These are phyloP conservation scores for Gracilaria caudata DNA, from an alignment of 23 red algal species.

Conservation along the genomic window DNA sequence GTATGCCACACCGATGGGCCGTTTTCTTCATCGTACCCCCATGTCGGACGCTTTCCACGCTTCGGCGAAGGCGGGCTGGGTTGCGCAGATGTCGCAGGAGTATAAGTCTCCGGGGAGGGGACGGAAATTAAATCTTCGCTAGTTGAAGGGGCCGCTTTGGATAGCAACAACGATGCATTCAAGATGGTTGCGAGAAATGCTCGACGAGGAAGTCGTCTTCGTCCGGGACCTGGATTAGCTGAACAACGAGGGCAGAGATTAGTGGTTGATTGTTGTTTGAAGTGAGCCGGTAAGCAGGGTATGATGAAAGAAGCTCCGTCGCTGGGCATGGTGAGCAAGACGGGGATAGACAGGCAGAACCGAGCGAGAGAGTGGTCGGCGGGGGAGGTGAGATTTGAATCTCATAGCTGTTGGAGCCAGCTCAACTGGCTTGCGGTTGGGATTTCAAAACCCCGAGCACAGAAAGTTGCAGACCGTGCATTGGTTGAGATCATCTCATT, in stretches of 20 bases:
- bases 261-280: neutral
- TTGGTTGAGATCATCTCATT: no score
- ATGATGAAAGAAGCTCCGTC: slow-evolving; percentile 12
- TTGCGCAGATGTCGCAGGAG: neutral
- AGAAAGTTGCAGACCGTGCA: no score
- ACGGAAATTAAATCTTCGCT: neutral
- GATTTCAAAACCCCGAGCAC: no score
- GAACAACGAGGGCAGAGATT: slow-evolving; percentile 16
- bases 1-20: slow-evolving; percentile 48
- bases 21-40: slow-evolving; percentile 40
- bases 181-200: slow-evolving; percentile 14
- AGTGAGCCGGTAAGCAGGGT: neutral
- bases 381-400: neutral
- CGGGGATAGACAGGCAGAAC: neutral
- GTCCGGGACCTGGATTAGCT: neutral
- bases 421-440: no score
- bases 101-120: no score
- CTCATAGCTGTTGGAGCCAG: no score
- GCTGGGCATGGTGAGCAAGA: slow-evolving; percentile 6
- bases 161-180: neutral
- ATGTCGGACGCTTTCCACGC: slow-evolving; percentile 11
- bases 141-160: neutral
- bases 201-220: neutral
- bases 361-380: no score
- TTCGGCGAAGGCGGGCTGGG: slow-evolving; percentile 2